Base-by-base conservation (phyloP, 1,284 basidiomycete species). In the Melampsora americana region DNA sequence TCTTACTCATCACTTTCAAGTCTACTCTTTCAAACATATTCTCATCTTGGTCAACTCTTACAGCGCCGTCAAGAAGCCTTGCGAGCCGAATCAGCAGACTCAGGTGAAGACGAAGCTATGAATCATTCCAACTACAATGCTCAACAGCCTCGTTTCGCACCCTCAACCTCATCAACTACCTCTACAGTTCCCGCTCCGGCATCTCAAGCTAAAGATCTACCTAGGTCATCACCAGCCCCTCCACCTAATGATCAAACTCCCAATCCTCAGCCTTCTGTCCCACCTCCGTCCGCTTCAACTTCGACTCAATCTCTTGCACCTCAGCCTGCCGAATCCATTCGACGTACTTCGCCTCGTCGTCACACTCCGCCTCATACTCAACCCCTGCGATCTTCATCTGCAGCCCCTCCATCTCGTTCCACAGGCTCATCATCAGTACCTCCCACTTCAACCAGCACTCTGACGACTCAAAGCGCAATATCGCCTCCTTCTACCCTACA, bases 1-100 rank as follows among this genome's bases (percentile, higher is more conserved):
- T 61, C 23, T 32, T n/a, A n/a, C n/a, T 32, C 28, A 12, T 62
- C 28, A 30, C 32, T 30, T 28, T 35, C n/a, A 5, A 26, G 2
- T 18, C 16, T 3, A 30, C 7, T 35, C 60, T 28, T 2, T 28
- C 23, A 6, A 12, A 23, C 32, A 14, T 26, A 30, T 28, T n/a
- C 26, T 30, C 60, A 23, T 35, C 18, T 6, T 35, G 5, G 6
- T 32, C 32, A 5, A 28, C 26, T 62, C 18, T 32, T 16, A 35
- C 61, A 72, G 69, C 60, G 69, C 26, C 59, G 69, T 23, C 69
- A 72, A 48, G 69, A 72, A 46, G 69, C 69, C 28, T 39, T 72
- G 5, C 59, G 69, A 64, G 69, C 61, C 42, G 69, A 72, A 64
- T 72, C 69, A n/a, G 42, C 56, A 64, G 69, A 72, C 26, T 60